Evolutionary conservation across 805 yeast species (phyloP), one percentile per base, ranked within the genome.

Genomic region (Barnettozyma sucrosica): DNA sequence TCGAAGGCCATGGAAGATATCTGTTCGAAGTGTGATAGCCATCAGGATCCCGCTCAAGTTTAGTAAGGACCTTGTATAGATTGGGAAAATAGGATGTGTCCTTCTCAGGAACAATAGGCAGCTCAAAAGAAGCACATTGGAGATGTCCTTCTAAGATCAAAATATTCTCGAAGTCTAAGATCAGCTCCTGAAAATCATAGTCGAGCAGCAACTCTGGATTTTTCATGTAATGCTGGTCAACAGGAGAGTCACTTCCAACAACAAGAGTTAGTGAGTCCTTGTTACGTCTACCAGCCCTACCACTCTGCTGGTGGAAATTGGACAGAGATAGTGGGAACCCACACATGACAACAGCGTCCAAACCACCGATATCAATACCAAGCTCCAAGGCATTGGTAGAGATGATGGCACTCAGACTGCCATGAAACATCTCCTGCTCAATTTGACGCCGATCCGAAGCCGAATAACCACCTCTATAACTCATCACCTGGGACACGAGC

Each of bases 341-440:
- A 59, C 95, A 88, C 68, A 89, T 80, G 2, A 93, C 67, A 0
- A 90, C 98, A 0, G 95, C 89, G 65, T 93, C 99, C 41, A 93
- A 69, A 13, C 85, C 86, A 43, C 98, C 95, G 51, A 93, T 85
- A 70, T 93, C 99, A 44, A 93, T 87, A 50, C 99, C 99, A 42
- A 93, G 74, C 61, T 93, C 99, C 48, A 93, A 68, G 0, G 99
- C 99, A 65, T 90, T 89, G 0, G 99, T 93, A 0, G 99, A 92
- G 5, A 93, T 80, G 24, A 95, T 86, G 0, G 96, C 97, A 49
- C 83, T 72, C 24, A 93, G 65, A 46, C 81, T 79, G 1, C 98
- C 97, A 52, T 77, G 78, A 62, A 93, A 93, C 97, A 93, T 88
- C 56, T 86, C 88, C 41, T 75, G 72, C 63, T 93, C 99, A 48